phyloP scores from a whole-genome alignment of 169 alveolate species.

The Plasmodium adleri region DNA sequence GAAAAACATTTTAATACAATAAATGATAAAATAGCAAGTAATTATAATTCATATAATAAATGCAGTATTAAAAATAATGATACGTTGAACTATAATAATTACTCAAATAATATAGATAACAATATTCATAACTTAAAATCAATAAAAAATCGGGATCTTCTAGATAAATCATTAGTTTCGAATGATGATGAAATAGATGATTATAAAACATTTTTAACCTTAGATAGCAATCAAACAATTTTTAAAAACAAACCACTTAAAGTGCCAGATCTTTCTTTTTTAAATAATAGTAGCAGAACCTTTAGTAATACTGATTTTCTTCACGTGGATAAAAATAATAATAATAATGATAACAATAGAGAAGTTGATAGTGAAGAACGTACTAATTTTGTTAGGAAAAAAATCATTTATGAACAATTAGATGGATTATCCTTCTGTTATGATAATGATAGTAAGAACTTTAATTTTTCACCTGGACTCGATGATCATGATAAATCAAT shows the following conservation, averaged over 20 bases:
- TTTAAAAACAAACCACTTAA: constrained; percentile 64
- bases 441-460: constrained; percentile 10
- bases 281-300: constrained; percentile 30
- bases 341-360: not conserved
- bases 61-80: constrained; percentile 10
- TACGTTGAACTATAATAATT: not conserved
- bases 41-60: not conserved
- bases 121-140: constrained; percentile 16
- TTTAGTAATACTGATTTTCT: constrained; percentile 13
- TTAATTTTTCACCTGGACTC: constrained; percentile 9
- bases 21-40: not conserved
- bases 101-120: not conserved
- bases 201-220: constrained; percentile 57
- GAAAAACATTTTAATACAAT: constrained; percentile 4
- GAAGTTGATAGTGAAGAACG: not conserved
- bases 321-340: not conserved
- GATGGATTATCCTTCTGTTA: constrained; percentile 43
- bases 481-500: constrained; percentile 7
- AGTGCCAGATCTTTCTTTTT: constrained; percentile 64
- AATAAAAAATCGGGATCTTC: not conserved
- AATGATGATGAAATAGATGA: constrained; percentile 68
- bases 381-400: constrained; percentile 10
- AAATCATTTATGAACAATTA: constrained; percentile 55
- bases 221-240: constrained; percentile 57
- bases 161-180: constrained; percentile 15